Base-by-base conservation (phyloP, 2,329 filamentous ascomycete species). In the Ambrosiella beaveri region DNA sequence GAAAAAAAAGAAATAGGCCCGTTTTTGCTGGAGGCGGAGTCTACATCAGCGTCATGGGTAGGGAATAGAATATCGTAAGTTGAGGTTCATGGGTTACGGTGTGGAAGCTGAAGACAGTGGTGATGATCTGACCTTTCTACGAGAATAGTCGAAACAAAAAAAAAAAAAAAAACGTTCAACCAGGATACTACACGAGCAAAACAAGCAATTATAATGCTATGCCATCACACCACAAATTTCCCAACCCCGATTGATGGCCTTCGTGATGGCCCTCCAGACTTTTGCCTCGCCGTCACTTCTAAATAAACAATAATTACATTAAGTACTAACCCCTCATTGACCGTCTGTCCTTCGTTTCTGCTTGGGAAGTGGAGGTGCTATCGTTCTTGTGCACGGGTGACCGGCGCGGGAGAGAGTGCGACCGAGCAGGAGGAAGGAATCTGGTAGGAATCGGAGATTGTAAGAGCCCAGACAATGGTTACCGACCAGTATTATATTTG, bases 1-100 rank as follows among this genome's bases (percentile, higher is more conserved):
- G 38, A 57, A 47, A 38, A 51, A 45, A 57, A 35, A n/a, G n/a
- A 59, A 59, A 56, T 56, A 59, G 57, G 57, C 53, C 57, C 57
- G 57, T 56, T 59, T 59, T 38, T 38, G 27, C 52, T 39, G 38
- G 44, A 19, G 35, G 19, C 2, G n/a, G 15, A 12, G 44, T 52
- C 52, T 44, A 49, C 54, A 59, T 56, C 35, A 37, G 57, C 57
- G 57, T 59, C 57, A 27, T 27, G 3, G 27, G 27, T 27, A 27
- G 27, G 27, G 27, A 27, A 27, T 27, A 27, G 27, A 1, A 4
- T 27, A 27, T 27, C 27, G 27, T 27, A 4, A 27, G 3, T 27
- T 27, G 27, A 27, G 27, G 27, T 27, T 27, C 3, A 27, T 27
- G 27, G 27, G 27, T 27, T 27, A 4, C 27, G 27, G 3, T 27